Base-by-base conservation (phyloP, 768 basidiomycete species). In the Ramaria sp. region DNA sequence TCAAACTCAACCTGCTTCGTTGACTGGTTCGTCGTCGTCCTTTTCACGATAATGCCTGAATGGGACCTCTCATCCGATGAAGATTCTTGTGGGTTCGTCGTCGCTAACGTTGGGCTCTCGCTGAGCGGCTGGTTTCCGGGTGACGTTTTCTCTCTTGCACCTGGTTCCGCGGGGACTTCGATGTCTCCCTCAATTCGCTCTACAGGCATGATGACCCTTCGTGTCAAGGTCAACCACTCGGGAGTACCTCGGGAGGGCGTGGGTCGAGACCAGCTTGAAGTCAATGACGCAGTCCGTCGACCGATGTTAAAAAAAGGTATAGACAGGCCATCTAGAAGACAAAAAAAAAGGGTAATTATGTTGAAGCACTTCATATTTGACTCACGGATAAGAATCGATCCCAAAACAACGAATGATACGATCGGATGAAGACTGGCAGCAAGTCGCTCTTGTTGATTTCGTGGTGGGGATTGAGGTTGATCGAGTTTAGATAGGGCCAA, bases 341-440 rank as follows among this genome's bases (percentile, higher is more conserved):
- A 34, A 16, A 7, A 15, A 24, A 34, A 15, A 34, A 5, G 16
- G 10, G 20, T 32, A 41, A 42, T 13, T 51, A 24, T n/a, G 24
- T 8, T n/a, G 9, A 43, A 30, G 37, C 9, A 34, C 13, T 34
- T 28, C 20, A 36, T 20, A 34, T 10, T 16, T 13, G 56, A 65
- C 83, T 61, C 66, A 88, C 88, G 89, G 51, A 82, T 76, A 60
- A 95, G 69, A 61, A 96, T 91, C 2, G 92, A 96, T 4, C 80
- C 75, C 1, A 97, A 72, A 2, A 97, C 91, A 43, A 95, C 69
- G 65, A 96, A 97, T 6, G 87, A 75, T 0, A 93, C 88, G 47
- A 97, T 83, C 1, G 91, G 88, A 60, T 90, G 81, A 12, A 96
- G 73, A 6, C 71, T 74, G 4, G 78, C 76, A 0, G 83, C 78